Evolutionary conservation across 345 rosid species (phyloP), one percentile per base, ranked within the genome.

Genomic region (Murraya paniculata): DNA sequence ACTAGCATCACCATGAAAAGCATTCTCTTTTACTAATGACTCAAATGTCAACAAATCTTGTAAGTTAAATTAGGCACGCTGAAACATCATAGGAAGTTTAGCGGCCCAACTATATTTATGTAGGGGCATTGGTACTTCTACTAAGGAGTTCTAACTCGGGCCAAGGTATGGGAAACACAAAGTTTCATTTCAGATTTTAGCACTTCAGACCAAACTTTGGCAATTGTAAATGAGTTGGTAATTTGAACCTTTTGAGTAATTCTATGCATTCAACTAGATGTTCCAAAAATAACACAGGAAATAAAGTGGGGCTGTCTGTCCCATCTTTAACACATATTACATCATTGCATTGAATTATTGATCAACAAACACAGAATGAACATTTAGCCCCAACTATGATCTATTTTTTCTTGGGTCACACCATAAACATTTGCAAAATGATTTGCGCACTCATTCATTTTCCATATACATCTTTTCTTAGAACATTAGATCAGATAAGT

Each of bases 1-100:
- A 21, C 55, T 74, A 74, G 36, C 38, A 74, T 60, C 57, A 38
- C 7, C 68, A 18, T 18, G 13, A 30, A 18, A 39, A 71, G 41
- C 31, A 39, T 27, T 41, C 36, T 16, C 76, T 16, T 5, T 38
- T 27, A 59, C 24, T 60, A 60, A 39, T 27, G 9, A 67, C 7
- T 28, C 71, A 39, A 31, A 80, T 56, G 25, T 68, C 18, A 48
- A 24, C 31, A 48, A 68, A 50, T 82, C 65, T 69, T 53, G 41
- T 24, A 48, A 41, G 60, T 24, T 62, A 75, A 76, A 69, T 48
- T 81, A 57, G 28, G 67, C 39, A 80, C 25, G 55, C 22, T 22
- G n/a, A 64, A 33, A 33, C 62, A 24, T 48, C 24, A 22, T 64
- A 45, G 62, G 28, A n/a, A 53, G 33, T 30, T 45, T 75, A 28